phyloP scores from a whole-genome alignment of 106 monocot species.

The Gastrodia elata region DNA sequence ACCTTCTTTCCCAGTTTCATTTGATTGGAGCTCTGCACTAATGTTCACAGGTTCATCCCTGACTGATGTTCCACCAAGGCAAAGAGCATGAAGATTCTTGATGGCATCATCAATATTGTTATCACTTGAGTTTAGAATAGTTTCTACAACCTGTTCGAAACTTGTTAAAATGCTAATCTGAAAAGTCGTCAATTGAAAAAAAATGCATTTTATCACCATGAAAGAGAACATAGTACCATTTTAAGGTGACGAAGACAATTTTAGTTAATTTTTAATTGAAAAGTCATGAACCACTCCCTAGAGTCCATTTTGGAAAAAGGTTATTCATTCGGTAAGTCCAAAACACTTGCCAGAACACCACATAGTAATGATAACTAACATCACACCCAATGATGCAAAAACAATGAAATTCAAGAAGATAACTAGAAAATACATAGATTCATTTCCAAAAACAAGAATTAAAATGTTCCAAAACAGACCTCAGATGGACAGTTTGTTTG shows the following conservation, averaged over 20 bases:
- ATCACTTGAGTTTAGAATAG: conserved; percentile 44
- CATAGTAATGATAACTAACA: neutral
- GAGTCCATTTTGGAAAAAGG: neutral
- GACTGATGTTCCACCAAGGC: conserved; percentile 41
- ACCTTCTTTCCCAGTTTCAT: conserved; percentile 32
- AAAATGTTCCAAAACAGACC: neutral
- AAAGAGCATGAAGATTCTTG: conserved; percentile 56
- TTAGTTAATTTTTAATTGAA: neutral
- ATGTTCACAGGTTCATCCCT: conserved; percentile 12
- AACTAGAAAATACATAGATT: neutral
- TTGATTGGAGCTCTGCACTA: conserved; percentile 8
- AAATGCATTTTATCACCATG: neutral
- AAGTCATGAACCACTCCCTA: neutral
- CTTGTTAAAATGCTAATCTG: neutral
- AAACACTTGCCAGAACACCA: neutral
- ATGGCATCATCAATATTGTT: conserved; percentile 74
- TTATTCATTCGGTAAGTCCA: neutral
- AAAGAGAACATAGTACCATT: neutral
- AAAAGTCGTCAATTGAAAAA: neutral
- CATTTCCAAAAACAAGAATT: neutral
- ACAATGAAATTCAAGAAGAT: neutral
- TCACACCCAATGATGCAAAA: neutral
- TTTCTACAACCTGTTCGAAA: conserved; percentile 47
- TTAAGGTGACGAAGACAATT: neutral
- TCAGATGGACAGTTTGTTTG: too few species aligned